A percentile compares a stretch with the other conserved stretches of the same genome.
These are phyloP conservation scores for Trapa bicornis DNA, from an alignment of 345 rosid genomes.

Conservation along the genomic window DNA sequence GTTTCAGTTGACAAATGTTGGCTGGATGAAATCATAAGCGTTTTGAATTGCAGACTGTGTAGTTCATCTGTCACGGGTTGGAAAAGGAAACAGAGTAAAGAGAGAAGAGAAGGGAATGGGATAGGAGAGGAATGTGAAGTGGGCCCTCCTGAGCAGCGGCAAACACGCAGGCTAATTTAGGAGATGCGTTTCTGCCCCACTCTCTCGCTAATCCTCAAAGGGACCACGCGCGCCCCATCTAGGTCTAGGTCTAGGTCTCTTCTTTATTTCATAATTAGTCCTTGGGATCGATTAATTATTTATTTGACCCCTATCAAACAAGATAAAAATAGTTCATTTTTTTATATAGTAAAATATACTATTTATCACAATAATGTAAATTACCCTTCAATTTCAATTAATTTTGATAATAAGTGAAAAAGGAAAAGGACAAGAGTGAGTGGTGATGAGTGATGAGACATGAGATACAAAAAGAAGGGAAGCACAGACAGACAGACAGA, in stretches of 20 bases:
- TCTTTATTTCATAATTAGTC: no score
- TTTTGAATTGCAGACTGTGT: no score
- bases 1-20: no score
- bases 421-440: conserved; percentile 15
- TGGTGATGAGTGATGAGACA: conserved; percentile 29
- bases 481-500: neutral
- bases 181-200: conserved; percentile 2
- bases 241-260: no score
- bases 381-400: no score
- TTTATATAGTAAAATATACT: no score
- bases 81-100: conserved; percentile 3
- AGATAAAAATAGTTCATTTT: no score
- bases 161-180: conserved; percentile 19
- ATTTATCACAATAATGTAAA: no score
- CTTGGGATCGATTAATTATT: no score
- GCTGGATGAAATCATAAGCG: no score
- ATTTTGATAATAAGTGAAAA: neutral
- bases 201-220: neutral
- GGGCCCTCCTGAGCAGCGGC: conserved; percentile 20
- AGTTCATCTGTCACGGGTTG: neutral
- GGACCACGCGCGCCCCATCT: neutral
- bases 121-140: conserved; percentile 5
- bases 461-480: conserved; percentile 26
- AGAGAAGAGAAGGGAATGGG: conserved; percentile 8
- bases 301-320: no score